These are phyloP conservation scores for Atkinsonella texensis DNA, from an alignment of 2,329 filamentous ascomycete species.

Conservation along the genomic window DNA sequence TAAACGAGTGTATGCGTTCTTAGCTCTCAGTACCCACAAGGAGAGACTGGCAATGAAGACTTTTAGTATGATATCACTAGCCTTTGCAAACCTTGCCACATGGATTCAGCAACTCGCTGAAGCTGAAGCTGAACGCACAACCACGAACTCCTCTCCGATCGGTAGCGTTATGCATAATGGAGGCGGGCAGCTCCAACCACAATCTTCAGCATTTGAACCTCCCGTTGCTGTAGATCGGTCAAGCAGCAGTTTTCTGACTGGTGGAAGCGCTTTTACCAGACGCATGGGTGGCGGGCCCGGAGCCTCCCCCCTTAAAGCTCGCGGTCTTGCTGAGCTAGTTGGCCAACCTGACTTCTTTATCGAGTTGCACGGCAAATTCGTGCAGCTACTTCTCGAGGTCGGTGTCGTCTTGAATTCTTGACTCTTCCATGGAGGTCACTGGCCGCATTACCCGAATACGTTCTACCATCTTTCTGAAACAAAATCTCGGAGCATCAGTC, in stretches of 20 bases:
- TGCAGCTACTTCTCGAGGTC: constrained; percentile 48
- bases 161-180: constrained; percentile 28
- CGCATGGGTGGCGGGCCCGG: constrained; percentile 46
- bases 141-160: constrained; percentile 30
- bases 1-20: constrained; percentile 56
- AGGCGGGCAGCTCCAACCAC: constrained; percentile 18
- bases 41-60: constrained; percentile 55
- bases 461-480: neutral
- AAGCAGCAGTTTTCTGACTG: constrained; percentile 44
- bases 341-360: constrained; percentile 58
- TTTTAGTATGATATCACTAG: constrained; percentile 48
- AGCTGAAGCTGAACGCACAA: constrained; percentile 45
- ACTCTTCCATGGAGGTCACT: constrained; percentile 1
- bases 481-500: neutral
- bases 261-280: constrained; percentile 43
- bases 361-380: constrained; percentile 52
- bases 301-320: constrained; percentile 42
- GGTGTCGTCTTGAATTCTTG: constrained; percentile 40
- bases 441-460: neutral
- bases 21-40: constrained; percentile 53
- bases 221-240: constrained; percentile 24
- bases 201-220: constrained; percentile 17
- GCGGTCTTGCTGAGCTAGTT: constrained; percentile 53
- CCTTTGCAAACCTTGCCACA: constrained; percentile 50
- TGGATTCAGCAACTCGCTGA: constrained; percentile 57